phyloP scores from a whole-genome alignment of 176 grass and related monocot genomes.

The Rhipidocladum racemiflorum region DNA sequence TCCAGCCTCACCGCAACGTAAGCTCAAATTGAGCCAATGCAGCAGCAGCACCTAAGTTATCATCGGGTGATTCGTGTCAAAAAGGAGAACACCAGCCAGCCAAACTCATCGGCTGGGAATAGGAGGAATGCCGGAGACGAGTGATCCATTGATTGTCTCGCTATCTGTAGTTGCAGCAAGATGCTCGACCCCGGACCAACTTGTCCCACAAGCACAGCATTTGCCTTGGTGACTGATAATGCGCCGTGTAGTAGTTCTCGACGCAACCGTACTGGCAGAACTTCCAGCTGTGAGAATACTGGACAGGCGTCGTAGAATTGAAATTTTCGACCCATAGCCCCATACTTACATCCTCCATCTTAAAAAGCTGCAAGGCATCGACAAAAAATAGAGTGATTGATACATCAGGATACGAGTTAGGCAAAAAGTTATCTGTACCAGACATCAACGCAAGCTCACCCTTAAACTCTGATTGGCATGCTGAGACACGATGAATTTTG shows the following conservation, averaged over 20 bases:
- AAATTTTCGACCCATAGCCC: slow-evolving; percentile 92
- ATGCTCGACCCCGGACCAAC: slow-evolving; percentile 54
- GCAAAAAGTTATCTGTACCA: background rate
- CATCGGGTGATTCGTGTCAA: slow-evolving; percentile 28
- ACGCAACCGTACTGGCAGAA: slow-evolving; percentile 94
- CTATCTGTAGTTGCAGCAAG: slow-evolving; percentile 92
- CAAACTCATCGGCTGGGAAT: slow-evolving; percentile 21
- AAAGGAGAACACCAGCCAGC: slow-evolving; percentile 34
- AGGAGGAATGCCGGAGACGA: background rate
- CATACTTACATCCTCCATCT: slow-evolving; percentile 99
- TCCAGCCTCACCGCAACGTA: slow-evolving; percentile 23
- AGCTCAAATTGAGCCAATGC: slow-evolving; percentile 16
- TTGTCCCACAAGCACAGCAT: slow-evolving; percentile 93
- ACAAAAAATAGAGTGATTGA: background rate
- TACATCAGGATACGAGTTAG: slow-evolving; percentile 17
- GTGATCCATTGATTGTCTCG: background rate
- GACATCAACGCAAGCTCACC: slow-evolving; percentile 35
- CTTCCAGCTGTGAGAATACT: slow-evolving; percentile 92
- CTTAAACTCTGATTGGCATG: slow-evolving; percentile 75
- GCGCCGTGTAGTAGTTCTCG: slow-evolving; percentile 87
- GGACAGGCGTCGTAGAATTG: slow-evolving; percentile 59
- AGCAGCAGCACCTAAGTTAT: slow-evolving; percentile 40
- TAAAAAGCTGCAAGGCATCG: slow-evolving; percentile 75
- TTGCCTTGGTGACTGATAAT: slow-evolving; percentile 89
- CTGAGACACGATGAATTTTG: slow-evolving; percentile 69